Conservation (phyloP, 768 basidiomycete species). For the Lentinula raphanica region DNA sequence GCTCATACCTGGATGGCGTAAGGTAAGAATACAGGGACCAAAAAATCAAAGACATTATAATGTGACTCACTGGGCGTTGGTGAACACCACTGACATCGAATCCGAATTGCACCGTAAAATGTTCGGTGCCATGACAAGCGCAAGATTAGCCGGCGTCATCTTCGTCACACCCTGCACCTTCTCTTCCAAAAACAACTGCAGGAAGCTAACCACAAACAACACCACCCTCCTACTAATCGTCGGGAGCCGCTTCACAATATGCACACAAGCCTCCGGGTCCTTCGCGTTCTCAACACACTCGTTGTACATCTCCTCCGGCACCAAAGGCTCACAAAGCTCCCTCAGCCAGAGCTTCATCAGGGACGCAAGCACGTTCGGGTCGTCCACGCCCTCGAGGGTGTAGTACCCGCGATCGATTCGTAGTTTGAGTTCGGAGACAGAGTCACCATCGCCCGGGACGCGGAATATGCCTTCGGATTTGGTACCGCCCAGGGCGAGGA, state of each 20-base stretch:
- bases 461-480: conserved; percentile 90
- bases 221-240: conserved; percentile 84
- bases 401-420: conserved; percentile 91
- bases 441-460: conserved; percentile 85
- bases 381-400: conserved; percentile 83
- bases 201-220: conserved; percentile 83
- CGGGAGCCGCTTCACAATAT: conserved; percentile 72
- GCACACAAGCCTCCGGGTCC: conserved; percentile 64
- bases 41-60: not conserved
- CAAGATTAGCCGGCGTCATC: conserved; percentile 87
- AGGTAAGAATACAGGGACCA: not conserved
- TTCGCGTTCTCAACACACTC: conserved; percentile 72
- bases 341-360: conserved; percentile 91
- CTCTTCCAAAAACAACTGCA: conserved; percentile 84
- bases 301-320: conserved; percentile 89
- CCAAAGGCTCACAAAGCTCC: conserved; percentile 86
- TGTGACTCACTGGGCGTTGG: conserved; percentile 79
- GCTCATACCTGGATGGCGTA: conserved; percentile 65
- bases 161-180: conserved; percentile 69
- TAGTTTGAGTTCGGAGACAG: conserved; percentile 81
- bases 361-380: conserved; percentile 86
- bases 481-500: conserved; percentile 81
- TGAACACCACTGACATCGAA: conserved; percentile 85
- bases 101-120: conserved; percentile 81
- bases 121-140: conserved; percentile 91